Base-by-base conservation (phyloP, 2,329 filamentous ascomycete species). In the Colletotrichum sansevieriae region DNA sequence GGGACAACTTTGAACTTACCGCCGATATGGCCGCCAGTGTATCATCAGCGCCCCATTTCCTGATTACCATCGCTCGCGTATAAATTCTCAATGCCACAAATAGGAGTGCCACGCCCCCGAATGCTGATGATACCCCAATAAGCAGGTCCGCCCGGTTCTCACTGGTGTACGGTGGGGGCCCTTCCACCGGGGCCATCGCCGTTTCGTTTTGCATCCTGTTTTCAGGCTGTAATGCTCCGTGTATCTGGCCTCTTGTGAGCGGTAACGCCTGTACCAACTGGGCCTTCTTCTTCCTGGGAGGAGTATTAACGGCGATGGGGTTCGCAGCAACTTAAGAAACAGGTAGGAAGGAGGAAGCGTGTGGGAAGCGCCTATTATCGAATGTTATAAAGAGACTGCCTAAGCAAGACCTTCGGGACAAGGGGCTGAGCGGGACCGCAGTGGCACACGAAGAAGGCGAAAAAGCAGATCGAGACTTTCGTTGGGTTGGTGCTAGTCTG, bases 11-110 rank as follows among this genome's bases (percentile, higher is more conserved):
- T 18, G 18, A 18, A 51, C 63, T 57, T 22, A 66, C 64, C 4
- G 20, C 68, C 57, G 67, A 59, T 10, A 70, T 18, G 25, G 58
- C 56, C 3, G 63, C 8, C 12, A 58, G 20, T 7, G 51, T 41
- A 25, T 70, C 67, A 35, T 70, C 67, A 10, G 35, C 18, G 9
- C 67, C 67, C 67, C 64, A 70, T 54, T 54, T 68, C 44, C 39
- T 70, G 22, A 70, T 51, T 8, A 59, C 29, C 1, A 37, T 5
- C n/a, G 64, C 63, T 22, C 67, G 44, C 67, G 35, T 70, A 55
- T 1, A 59, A 7, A 13, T 29, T 8, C 67, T 56, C 18, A 68
- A 33, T 8, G n/a, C 44, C 3, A 68, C 57, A 18, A 70, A 58
- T 3, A 70, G n/a, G 7, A 63, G 22, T 4, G 67, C 33, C n/a